These are phyloP conservation scores for Tulasnella calospora DNA, from an alignment of 768 basidiomycete species.

Conservation along the genomic window DNA sequence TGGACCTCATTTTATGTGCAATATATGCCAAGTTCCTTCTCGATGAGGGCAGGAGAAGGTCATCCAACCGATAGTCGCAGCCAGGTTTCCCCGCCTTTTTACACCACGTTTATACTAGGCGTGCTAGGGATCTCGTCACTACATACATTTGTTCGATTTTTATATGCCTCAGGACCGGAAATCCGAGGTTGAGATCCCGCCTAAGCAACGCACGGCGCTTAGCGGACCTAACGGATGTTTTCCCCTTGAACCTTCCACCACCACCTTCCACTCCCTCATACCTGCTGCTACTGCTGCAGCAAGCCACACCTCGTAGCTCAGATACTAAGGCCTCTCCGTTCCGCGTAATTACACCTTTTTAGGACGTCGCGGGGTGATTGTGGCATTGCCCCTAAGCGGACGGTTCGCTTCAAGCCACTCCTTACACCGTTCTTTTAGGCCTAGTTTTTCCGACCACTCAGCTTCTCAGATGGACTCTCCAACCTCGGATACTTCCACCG, in stretches of 20 bases:
- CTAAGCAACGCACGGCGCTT: not conserved
- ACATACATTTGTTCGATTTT: not conserved
- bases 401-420: not conserved
- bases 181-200: not conserved
- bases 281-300: not conserved
- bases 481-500: not conserved
- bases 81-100: not conserved
- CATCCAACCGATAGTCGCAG: not conserved
- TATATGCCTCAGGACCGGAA: not conserved
- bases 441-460: not conserved
- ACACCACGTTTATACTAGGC: not conserved
- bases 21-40: not conserved
- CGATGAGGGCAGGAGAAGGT: not conserved
- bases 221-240: not conserved
- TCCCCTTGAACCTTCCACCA: not conserved
- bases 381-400: not conserved
- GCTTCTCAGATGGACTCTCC: not conserved
- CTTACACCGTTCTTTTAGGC: not conserved
- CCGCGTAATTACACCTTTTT: not conserved
- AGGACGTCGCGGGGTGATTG: not conserved
- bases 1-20: not conserved
- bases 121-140: not conserved
- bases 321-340: not conserved
- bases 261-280: not conserved
- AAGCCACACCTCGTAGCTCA: not conserved